phyloP scores from a whole-genome alignment of 306 rosid species.

The Abrus pulchellus region DNA sequence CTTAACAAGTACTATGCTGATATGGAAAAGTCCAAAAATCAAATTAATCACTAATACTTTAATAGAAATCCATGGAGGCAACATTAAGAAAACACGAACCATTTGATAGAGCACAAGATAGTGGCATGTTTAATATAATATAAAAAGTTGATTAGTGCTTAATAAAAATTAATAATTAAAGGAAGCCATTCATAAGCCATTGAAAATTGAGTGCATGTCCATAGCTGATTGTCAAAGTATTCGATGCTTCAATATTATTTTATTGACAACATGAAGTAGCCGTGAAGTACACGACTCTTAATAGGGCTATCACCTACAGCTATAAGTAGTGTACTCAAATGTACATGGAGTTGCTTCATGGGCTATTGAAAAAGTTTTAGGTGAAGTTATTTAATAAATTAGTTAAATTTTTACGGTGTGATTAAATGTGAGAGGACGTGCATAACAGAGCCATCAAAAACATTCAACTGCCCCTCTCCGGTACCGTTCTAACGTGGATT shows the following conservation, averaged over 20 bases:
- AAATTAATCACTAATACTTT: constrained; percentile 44
- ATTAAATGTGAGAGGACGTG: no score
- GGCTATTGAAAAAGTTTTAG: no score
- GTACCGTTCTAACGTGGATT: no score
- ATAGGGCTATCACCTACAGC: background rate
- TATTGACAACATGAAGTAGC: constrained; percentile 39
- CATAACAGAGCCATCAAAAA: no score
- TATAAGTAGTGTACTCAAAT: background rate
- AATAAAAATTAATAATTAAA: constrained; percentile 50
- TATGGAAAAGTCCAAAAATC: constrained; percentile 42
- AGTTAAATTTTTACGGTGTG: no score
- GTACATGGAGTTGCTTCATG: background rate
- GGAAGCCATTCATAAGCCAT: constrained; percentile 44
- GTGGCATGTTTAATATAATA: constrained; percentile 8
- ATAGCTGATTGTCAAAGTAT: constrained; percentile 49
- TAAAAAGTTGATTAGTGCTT: background rate
- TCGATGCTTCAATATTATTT: constrained; percentile 26
- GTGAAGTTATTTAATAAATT: no score
- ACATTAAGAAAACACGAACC: constrained; percentile 51
- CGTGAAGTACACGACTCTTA: constrained; percentile 55
- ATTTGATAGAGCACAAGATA: constrained; percentile 38
- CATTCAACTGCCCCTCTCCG: no score
- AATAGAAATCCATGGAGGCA: constrained; percentile 53
- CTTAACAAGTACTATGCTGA: constrained; percentile 11
- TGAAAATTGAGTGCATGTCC: constrained; percentile 42